Conservation (phyloP, 2,329 filamentous ascomycete genomes). For the Pseudocercospora cruenta region DNA sequence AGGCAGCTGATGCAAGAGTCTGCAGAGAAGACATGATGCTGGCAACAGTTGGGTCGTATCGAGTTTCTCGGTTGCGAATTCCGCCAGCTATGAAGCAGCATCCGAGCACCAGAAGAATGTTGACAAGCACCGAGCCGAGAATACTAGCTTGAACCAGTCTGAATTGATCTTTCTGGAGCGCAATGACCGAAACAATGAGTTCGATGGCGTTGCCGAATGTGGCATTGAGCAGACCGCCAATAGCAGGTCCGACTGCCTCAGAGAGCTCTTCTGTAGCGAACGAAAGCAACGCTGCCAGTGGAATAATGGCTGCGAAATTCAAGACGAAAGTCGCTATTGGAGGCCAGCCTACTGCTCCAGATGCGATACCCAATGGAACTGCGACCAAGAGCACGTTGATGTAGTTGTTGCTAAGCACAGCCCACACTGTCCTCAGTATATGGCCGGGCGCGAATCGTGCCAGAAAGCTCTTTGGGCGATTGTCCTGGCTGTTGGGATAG, state of each 20-base stretch:
- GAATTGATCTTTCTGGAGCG: slow-evolving; percentile 80
- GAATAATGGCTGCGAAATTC: slow-evolving; percentile 80
- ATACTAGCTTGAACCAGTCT: slow-evolving; percentile 97
- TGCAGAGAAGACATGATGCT: slow-evolving; percentile 70
- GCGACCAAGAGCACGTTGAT: slow-evolving; percentile 73
- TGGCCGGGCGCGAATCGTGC: slow-evolving; percentile 11
- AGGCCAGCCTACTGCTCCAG: slow-evolving; percentile 65
- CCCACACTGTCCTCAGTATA: slow-evolving; percentile 14
- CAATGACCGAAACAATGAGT: slow-evolving; percentile 86
- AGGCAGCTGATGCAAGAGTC: slow-evolving; percentile 57
- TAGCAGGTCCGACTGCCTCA: slow-evolving; percentile 69
- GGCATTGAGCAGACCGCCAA: slow-evolving; percentile 77
- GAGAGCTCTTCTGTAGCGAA: slow-evolving; percentile 80
- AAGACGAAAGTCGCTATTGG: slow-evolving; percentile 71
- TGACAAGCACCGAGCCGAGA: slow-evolving; percentile 92
- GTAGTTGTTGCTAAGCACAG: slow-evolving; percentile 51
- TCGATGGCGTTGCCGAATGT: slow-evolving; percentile 82
- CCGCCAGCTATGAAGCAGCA: slow-evolving; percentile 58
- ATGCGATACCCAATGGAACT: slow-evolving; percentile 72
- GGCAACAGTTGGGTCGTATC: slow-evolving; percentile 74
- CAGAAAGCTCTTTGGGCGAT: slow-evolving; percentile 3
- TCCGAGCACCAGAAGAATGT: slow-evolving; percentile 72
- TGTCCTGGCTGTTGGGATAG: neutral
- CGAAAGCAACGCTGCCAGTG: slow-evolving; percentile 71
- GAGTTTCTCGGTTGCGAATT: slow-evolving; percentile 46